Evolutionary conservation across 2,329 filamentous ascomycete genomes (phyloP).

Genomic region (Fusarium armeniacum): DNA sequence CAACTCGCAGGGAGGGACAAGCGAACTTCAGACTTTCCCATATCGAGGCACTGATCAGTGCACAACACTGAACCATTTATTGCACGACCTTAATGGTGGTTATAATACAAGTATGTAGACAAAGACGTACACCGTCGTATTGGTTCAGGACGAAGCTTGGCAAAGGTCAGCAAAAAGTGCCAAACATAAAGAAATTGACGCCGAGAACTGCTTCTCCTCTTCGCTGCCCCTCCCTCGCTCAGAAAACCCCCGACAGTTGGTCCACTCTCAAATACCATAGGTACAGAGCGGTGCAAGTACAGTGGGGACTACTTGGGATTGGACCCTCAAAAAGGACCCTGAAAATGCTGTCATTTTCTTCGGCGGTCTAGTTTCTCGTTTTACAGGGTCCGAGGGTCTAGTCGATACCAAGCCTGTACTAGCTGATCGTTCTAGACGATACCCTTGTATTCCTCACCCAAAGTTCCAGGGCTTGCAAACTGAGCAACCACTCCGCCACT

Average conservation of each 20-base stretch:
- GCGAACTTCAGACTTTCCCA: slow-evolving; percentile 1
- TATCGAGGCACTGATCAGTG: slow-evolving; percentile 1
- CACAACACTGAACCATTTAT: not conserved
- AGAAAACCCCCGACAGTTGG: slow-evolving; percentile 14
- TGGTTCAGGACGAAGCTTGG: slow-evolving; percentile 5
- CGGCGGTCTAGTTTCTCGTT: slow-evolving; percentile 21
- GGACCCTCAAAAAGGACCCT: slow-evolving; percentile 42
- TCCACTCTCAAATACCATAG: slow-evolving; percentile 22
- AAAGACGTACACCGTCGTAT: not conserved
- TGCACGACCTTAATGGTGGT: not conserved
- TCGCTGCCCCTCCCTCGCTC: slow-evolving; percentile 19
- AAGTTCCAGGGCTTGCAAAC: slow-evolving; percentile 28
- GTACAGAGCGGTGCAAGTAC: slow-evolving; percentile 17
- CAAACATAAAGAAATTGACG: slow-evolving; percentile 9
- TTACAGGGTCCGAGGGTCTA: slow-evolving; percentile 20
- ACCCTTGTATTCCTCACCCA: slow-evolving; percentile 17
- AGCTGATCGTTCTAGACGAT: slow-evolving; percentile 25
- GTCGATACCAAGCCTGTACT: slow-evolving; percentile 5
- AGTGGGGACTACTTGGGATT: slow-evolving; percentile 17
- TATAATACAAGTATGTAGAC: not conserved
- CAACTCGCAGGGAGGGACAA: slow-evolving; percentile 7
- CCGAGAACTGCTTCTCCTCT: slow-evolving; percentile 13
- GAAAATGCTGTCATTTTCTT: slow-evolving; percentile 39
- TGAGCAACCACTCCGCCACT: slow-evolving; percentile 11
- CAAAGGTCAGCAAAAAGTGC: slow-evolving; percentile 1